These are phyloP conservation scores for Pichia sp. DNA, from an alignment of 1,139 yeast genomes.

Conservation along the genomic window DNA sequence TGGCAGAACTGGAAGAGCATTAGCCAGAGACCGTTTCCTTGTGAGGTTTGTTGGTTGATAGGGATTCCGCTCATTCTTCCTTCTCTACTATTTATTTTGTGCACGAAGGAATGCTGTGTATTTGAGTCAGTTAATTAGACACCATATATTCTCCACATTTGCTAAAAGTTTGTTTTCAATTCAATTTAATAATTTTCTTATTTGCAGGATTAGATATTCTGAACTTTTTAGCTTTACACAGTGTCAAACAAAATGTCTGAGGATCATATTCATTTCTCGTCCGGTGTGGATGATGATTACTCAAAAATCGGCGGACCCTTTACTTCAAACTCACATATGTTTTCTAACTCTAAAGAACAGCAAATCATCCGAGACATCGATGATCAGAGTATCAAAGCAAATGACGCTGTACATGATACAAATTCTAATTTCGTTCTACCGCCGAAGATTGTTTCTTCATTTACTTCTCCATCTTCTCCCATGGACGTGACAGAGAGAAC, in stretches of 20 bases:
- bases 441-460: neutral
- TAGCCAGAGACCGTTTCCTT: neutral
- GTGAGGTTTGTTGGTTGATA: neutral
- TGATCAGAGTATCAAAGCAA: neutral
- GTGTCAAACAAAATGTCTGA: neutral
- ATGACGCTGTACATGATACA: neutral
- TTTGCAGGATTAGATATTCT: neutral
- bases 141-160: neutral
- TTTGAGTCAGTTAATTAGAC: neutral
- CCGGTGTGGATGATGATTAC: conserved; percentile 2
- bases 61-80: neutral
- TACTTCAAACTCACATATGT: neutral
- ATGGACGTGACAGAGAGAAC: neutral
- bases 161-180: neutral
- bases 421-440: conserved; percentile 2
- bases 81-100: neutral
- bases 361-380: neutral
- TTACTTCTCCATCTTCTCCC: conserved; percentile 1
- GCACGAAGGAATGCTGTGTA: neutral
- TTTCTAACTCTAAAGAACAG: neutral
- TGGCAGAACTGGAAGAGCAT: neutral
- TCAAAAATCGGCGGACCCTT: neutral
- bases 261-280: neutral
- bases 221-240: neutral
- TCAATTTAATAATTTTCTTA: neutral